A percentile compares a stretch with the other conserved stretches of the same genome.
Conservation (phyloP, 352 stramenopile genomes). For the Pythium folliculosum region DNA sequence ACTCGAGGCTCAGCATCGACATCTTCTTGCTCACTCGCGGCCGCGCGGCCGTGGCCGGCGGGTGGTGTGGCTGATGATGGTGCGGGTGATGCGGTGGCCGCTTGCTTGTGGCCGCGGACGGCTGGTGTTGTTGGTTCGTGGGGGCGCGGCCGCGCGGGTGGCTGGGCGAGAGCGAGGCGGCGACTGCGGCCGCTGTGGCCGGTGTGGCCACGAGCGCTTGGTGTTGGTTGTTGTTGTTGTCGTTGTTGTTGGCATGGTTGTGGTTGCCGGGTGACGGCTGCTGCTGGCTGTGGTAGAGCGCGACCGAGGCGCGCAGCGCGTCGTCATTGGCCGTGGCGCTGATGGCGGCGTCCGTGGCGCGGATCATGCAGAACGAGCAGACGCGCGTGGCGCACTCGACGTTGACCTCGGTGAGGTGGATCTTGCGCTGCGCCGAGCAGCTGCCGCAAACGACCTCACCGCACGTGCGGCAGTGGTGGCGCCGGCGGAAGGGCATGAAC, state of each 20-base stretch:
- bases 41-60: not conserved
- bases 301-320: slow-evolving; percentile 40
- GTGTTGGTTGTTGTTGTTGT: not conserved
- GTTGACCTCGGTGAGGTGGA: slow-evolving; percentile 79
- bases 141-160: not conserved
- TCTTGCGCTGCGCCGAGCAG: slow-evolving; percentile 72
- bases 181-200: slow-evolving; percentile 3
- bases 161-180: not conserved
- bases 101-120: not conserved
- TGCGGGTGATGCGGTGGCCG: not conserved
- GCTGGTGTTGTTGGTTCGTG: not conserved
- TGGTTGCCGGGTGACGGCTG: not conserved
- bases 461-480: slow-evolving; percentile 81
- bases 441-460: slow-evolving; percentile 73
- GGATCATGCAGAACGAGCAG: slow-evolving; percentile 83
- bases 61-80: not conserved
- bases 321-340: slow-evolving; percentile 43
- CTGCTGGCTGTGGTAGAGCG: slow-evolving; percentile 23
- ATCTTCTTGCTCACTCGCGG: slow-evolving; percentile 37
- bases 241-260: not conserved
- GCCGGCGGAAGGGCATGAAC: slow-evolving; percentile 75
- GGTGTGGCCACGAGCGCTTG: slow-evolving; percentile 8
- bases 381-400: slow-evolving; percentile 75
- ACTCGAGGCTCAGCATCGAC: slow-evolving; percentile 62
- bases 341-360: slow-evolving; percentile 70